phyloP scores from a whole-genome alignment of 2,329 filamentous ascomycete genomes.

The Arthrobotrys musiformis region DNA sequence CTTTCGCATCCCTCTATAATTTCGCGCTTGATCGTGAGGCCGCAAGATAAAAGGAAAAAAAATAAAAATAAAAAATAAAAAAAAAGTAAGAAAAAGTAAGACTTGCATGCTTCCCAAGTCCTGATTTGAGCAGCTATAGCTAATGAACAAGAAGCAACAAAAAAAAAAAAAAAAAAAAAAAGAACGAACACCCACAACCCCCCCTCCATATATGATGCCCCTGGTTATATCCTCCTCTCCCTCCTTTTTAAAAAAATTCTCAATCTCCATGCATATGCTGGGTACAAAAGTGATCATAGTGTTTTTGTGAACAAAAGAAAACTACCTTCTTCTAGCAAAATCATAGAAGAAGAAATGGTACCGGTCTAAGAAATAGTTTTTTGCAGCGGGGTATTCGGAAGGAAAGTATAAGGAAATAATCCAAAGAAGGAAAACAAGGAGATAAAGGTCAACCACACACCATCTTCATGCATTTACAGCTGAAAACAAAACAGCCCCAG shows the following conservation, averaged over 20 bases:
- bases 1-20: neutral
- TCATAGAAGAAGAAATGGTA: constrained; percentile 2
- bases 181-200: constrained; percentile 12
- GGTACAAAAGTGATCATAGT: constrained; percentile 40
- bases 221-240: constrained; percentile 36
- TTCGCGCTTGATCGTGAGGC: neutral
- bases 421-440: neutral
- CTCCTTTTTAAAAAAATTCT: constrained; percentile 13
- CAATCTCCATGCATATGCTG: constrained; percentile 42
- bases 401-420: constrained; percentile 13
- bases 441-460: constrained; percentile 36
- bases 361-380: constrained; percentile 13
- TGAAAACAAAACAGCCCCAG: constrained; percentile 9
- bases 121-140: neutral
- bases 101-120: neutral
- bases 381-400: constrained; percentile 16
- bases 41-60: neutral
- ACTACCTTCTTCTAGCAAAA: neutral
- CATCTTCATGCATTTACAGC: constrained; percentile 45
- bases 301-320: constrained; percentile 16
- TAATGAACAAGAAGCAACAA: neutral
- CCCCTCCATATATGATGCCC: neutral
- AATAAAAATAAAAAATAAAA: neutral
- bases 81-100: too few relatives aligned
- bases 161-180: neutral